Evolutionary conservation across 1,139 yeast species (phyloP), one percentile per base, ranked within the genome.

Genomic region (Protomyces lactucae-debilis): DNA sequence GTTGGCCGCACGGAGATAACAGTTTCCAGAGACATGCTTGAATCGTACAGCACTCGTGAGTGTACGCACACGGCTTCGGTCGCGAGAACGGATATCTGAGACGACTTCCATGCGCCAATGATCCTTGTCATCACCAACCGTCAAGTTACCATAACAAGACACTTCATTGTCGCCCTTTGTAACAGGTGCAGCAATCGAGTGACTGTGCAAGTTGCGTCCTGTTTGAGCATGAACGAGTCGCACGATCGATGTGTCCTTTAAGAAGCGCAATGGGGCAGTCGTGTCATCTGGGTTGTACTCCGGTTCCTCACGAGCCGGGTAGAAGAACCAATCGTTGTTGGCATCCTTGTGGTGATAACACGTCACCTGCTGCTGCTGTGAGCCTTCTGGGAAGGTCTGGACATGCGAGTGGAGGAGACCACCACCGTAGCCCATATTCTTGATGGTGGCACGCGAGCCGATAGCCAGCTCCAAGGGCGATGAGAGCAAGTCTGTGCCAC

Each of bases 321-420:
- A 90, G 79, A 95, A 82, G 53, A 82, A 73, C 98, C 98, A 93
- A 72, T 90, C 86, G 76, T 93, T 93, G 79, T 93, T 93, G 65
- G 85, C 72, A 77, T 93, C 99, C 78, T 89, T 89, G 79, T 90
- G 97, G 61, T 90, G 85, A 76, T 93, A 93, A 40, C 96, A 88
- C 55, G 99, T 93, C 65, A 93, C 88, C 78, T 93, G 99, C 77
- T 93, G 98, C 78, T 93, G 99, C 71, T 83, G 82, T 21, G 98
- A 92, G 65, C 99, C 99, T 72, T 85, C 96, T 54, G 99, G 99
- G 79, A 80, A 93, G 12, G 90, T 80, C 78, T 93, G 98, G 60
- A 88, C 84, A 75, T 93, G 99, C 12, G 99, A 93, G 77, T 93
- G 99, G 72, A 93, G 82, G 71, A 95, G 80, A 52, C 96, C 95